Evolutionary conservation across 441 rosid species (phyloP), one percentile per base, ranked within the genome.

Genomic region (Lepidium campestre): DNA sequence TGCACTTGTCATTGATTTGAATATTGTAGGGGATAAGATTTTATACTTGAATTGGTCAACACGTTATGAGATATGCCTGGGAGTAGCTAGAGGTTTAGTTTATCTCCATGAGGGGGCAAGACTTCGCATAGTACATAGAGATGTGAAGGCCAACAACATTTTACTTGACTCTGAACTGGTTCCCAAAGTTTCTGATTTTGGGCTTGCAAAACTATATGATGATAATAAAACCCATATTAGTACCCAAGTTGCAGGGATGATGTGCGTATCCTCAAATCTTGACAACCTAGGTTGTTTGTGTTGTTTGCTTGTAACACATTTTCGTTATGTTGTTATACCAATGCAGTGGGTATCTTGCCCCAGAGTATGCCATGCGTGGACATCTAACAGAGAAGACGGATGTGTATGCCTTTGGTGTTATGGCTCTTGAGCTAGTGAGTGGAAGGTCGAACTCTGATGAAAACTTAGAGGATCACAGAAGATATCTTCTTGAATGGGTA

Each of bases 331-430:
- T 31, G 18, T 20, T 57, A 20, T 54, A 47, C 19, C 35, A n/a
- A 42, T 75, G 77, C 55, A 72, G 96, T 32, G 96, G 96, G 12
- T 91, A 89, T 68, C 78, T 91, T 10, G 86, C 91, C 4, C 96
- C 96, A 0, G 96, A 88, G 71, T 89, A 87, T 59, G 97, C 92
- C 1, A 84, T 88, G 93, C 89, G 85, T 12, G 89, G 93, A 18
- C 90, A 81, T 57, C 88, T 91, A 7, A 88, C 97, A 2, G 96
- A 91, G 77, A 91, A 91, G 75, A 82, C 82, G 0, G 96, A 91
- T 72, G 96, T 87, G 8, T 91, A 80, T 55, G 82, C 83, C 9
- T 91, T 88, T 54, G 96, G 94, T 8, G 84, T 88, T 10, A 79
- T 86, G 49, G 85, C 83, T 25, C 67, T 91, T 19, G 96, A 91